These are phyloP conservation scores for Leucosporidium scottii DNA, from an alignment of 768 basidiomycete species.

Conservation along the genomic window DNA sequence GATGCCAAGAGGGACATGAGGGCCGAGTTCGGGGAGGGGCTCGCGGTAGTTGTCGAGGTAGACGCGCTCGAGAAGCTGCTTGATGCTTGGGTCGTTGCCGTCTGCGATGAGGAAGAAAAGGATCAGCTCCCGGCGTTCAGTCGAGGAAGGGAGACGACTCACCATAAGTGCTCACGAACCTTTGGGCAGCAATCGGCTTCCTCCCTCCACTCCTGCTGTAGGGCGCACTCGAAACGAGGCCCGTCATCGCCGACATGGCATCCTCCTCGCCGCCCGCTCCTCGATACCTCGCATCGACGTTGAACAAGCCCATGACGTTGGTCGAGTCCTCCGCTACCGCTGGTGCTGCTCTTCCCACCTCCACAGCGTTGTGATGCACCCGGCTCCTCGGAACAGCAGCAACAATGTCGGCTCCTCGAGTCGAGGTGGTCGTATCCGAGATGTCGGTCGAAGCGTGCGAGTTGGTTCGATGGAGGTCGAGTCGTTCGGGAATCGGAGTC, in stretches of 20 bases:
- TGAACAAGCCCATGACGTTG: slow-evolving; percentile 73
- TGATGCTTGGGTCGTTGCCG: slow-evolving; percentile 82
- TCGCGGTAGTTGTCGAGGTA: slow-evolving; percentile 79
- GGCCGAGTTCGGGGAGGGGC: slow-evolving; percentile 84
- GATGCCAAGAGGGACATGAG: slow-evolving; percentile 72
- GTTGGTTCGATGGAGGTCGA: slow-evolving; percentile 18
- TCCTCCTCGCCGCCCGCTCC: slow-evolving; percentile 38
- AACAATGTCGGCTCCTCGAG: neutral
- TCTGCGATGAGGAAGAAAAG: slow-evolving; percentile 48
- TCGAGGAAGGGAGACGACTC: neutral
- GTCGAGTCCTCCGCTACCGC: slow-evolving; percentile 78
- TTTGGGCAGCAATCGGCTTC: slow-evolving; percentile 5
- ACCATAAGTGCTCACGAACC: slow-evolving; percentile 44
- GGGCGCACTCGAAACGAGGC: slow-evolving; percentile 1
- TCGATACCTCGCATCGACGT: slow-evolving; percentile 61
- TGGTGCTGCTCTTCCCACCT: slow-evolving; percentile 78
- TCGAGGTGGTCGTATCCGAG: slow-evolving; percentile 3
- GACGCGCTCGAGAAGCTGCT: slow-evolving; percentile 76
- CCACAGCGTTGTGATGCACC: slow-evolving; percentile 45
- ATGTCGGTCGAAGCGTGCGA: slow-evolving; percentile 14
- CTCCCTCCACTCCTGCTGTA: slow-evolving; percentile 3
- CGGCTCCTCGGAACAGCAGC: slow-evolving; percentile 8
- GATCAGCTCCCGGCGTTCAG: too few species aligned
- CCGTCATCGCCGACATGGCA: slow-evolving; percentile 48
- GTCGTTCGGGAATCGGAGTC: neutral